Conservation (phyloP, 2,329 filamentous ascomycete species). For the Fusarium agapanthi region DNA sequence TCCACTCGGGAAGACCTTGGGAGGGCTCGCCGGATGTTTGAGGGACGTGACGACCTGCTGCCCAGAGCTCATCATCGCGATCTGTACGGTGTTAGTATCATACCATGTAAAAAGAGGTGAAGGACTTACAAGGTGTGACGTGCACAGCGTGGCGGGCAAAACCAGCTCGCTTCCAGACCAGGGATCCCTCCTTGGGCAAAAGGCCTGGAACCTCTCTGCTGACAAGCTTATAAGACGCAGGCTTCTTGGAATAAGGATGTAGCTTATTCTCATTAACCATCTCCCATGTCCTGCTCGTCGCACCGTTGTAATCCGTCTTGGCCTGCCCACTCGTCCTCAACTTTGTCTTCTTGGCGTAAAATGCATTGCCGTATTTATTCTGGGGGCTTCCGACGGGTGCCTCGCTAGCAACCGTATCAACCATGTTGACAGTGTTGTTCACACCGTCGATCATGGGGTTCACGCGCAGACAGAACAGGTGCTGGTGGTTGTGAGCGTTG, state of each 20-base stretch:
- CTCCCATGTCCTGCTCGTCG: slow-evolving; percentile 86
- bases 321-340: slow-evolving; percentile 74
- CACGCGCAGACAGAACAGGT: slow-evolving; percentile 89
- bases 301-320: slow-evolving; percentile 82
- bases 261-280: slow-evolving; percentile 85
- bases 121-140: slow-evolving; percentile 81
- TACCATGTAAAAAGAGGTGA: accelerated
- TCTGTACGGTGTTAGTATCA: slow-evolving; percentile 57
- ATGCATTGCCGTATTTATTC: slow-evolving; percentile 91
- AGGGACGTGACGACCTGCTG: slow-evolving; percentile 86
- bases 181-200: slow-evolving; percentile 79
- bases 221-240: slow-evolving; percentile 87
- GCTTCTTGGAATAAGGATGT: slow-evolving; percentile 88
- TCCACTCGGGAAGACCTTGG: slow-evolving; percentile 78
- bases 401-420: slow-evolving; percentile 75
- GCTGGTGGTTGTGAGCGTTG: slow-evolving; percentile 96
- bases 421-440: slow-evolving; percentile 85
- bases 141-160: slow-evolving; percentile 89
- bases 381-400: slow-evolving; percentile 81
- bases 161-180: slow-evolving; percentile 90
- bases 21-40: slow-evolving; percentile 86
- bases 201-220: slow-evolving; percentile 83
- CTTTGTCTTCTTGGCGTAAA: slow-evolving; percentile 85
- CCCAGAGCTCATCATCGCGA: slow-evolving; percentile 81
- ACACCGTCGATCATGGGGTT: slow-evolving; percentile 89